These are phyloP conservation scores for Scenedesmus sp. DNA, from an alignment of 163 green algal species.

Conservation along the genomic window DNA sequence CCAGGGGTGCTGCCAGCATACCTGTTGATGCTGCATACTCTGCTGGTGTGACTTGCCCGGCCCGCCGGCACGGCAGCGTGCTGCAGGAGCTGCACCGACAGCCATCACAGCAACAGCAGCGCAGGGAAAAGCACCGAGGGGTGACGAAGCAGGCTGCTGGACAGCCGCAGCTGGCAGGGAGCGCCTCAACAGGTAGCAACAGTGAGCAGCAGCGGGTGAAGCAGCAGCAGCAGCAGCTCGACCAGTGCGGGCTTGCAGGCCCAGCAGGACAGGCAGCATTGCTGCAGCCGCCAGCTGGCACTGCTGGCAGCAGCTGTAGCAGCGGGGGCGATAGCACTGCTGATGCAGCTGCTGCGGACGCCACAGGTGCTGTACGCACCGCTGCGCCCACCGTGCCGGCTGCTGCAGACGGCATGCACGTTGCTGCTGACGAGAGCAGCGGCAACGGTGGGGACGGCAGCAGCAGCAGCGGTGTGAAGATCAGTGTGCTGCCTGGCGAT, in stretches of 20 bases:
- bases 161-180: slow-evolving; percentile 18
- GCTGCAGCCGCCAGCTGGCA: no score
- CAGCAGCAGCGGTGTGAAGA: neutral
- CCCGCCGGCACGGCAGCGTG: neutral
- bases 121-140: neutral
- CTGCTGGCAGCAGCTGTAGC: neutral
- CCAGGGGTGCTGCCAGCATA: neutral
- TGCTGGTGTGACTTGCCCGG: neutral
- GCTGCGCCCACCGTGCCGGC: no score
- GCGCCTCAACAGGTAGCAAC: neutral
- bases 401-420: neutral
- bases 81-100: neutral
- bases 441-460: neutral
- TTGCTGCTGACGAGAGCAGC: neutral
- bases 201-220: neutral
- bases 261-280: neutral
- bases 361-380: neutral
- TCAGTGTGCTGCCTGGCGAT: slow-evolving; percentile 54
- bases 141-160: neutral
- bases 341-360: slow-evolving; percentile 8
- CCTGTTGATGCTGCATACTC: neutral
- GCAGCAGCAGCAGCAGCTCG: slow-evolving; percentile 23
- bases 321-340: neutral
- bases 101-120: neutral
- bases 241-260: neutral